Evolutionary conservation across 2,329 filamentous ascomycete genomes (phyloP), one percentile per base, ranked within the genome.

Genomic region (Akanthomyces uredinophilus): DNA sequence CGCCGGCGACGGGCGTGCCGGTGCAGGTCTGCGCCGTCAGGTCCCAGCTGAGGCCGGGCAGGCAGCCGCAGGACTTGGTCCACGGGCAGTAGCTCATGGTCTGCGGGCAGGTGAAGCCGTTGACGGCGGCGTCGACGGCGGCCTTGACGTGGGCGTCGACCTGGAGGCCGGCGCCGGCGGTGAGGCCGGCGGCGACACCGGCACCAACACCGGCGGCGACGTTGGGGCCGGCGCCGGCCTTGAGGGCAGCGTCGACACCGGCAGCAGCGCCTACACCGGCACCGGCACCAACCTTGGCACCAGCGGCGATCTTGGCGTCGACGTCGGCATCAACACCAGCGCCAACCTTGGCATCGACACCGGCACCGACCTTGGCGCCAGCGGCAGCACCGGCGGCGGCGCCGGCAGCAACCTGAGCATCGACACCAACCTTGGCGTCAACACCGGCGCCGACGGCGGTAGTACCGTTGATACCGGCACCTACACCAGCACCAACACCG

Each of bases 1-100:
- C 68, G 58, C 74, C 73, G 2, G 37, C 64, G 46, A 70, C 63
- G 52, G 60, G 50, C 20, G 59, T 58, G 52, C 74, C 74, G 27
- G 64, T 47, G 63, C 74, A 76, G 49, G 39, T 29, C 60, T 64
- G 66, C 56, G 64, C 58, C 50, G 67, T 62, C 50, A 72, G 64
- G 49, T 80, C 75, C 64, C 74, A 74, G 60, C 72, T 69, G 69
- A 76, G 72, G 62, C 77, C 79, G 16, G 77, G 73, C 16, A 73
- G 64, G 63, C 79, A 80, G 18, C 79, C 69, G 70, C 80, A 82
- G 37, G 78, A 61, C 66, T 71, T 72, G 63, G 70, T 71, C 74
- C 74, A 76, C 63, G 71, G 69, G 68, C 70, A 72, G 71, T 76
- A 76, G 66, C 56, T 64, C 74, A 76, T 75, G 66, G 64, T 63